phyloP scores from a whole-genome alignment of 2,329 filamentous ascomycete species.

The Diaporthe capsici region DNA sequence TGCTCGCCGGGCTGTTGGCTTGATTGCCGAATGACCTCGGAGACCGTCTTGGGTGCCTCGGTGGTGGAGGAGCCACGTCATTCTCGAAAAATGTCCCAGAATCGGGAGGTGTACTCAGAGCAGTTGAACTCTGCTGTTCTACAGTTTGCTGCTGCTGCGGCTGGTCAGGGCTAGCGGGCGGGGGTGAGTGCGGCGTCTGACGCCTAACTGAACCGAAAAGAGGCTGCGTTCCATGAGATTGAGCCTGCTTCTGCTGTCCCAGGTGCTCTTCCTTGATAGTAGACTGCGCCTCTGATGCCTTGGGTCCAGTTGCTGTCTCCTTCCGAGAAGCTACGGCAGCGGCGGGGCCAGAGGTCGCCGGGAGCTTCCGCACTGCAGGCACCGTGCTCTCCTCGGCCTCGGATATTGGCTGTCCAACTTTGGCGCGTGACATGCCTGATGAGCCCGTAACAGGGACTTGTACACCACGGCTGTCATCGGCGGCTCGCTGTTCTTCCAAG shows the following conservation, averaged over 20 bases:
- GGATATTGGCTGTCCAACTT: conserved; percentile 55
- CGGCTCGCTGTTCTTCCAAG: conserved; percentile 55
- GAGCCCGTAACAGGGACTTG: conserved; percentile 33
- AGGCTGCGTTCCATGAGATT: conserved; percentile 39
- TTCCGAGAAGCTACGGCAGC: not conserved
- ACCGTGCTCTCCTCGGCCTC: conserved; percentile 58
- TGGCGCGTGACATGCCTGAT: conserved; percentile 42
- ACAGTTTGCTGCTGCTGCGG: conserved; percentile 39
- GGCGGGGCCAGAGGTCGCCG: not conserved
- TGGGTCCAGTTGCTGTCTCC: not conserved
- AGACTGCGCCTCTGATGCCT: not conserved
- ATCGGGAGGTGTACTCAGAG: conserved; percentile 50
- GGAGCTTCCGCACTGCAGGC: not conserved
- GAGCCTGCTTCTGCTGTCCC: conserved; percentile 17
- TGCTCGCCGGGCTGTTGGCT: conserved; percentile 26
- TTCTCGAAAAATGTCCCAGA: conserved; percentile 53
- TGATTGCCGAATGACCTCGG: conserved; percentile 32
- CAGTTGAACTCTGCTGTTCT: conserved; percentile 52
- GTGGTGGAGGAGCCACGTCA: conserved; percentile 51
- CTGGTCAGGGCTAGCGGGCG: conserved; percentile 39
- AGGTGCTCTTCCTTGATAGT: not conserved
- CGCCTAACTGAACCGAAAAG: conserved; percentile 45
- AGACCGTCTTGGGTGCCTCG: conserved; percentile 41
- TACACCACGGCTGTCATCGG: conserved; percentile 41
- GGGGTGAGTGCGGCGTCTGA: conserved; percentile 44